phyloP scores from a whole-genome alignment of 495 filamentous ascomycete species.

The Thozetella sp. region DNA sequence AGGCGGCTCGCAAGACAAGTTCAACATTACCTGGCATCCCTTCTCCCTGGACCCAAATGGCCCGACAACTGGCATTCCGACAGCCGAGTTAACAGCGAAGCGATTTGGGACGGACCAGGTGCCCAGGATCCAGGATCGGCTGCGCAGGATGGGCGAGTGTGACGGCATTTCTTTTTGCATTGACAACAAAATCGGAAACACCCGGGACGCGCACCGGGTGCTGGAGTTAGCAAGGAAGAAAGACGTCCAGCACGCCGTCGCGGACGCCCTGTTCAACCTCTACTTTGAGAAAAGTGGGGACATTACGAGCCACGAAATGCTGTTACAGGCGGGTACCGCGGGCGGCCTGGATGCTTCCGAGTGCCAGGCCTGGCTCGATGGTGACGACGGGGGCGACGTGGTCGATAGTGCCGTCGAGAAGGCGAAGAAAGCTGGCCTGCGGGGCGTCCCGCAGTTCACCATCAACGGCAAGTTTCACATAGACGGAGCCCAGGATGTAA shows the following conservation, averaged over 20 bases:
- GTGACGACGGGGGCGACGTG: constrained; percentile 60
- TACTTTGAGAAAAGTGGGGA: constrained; percentile 79
- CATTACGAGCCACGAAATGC: constrained; percentile 62
- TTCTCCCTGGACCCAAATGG: constrained; percentile 72
- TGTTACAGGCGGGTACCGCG: constrained; percentile 56
- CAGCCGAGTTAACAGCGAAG: constrained; percentile 7
- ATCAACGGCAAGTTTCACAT: constrained; percentile 60
- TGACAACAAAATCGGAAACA: constrained; percentile 69
- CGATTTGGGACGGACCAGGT: constrained; percentile 47
- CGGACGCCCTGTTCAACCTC: constrained; percentile 64
- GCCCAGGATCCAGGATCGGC: constrained; percentile 51
- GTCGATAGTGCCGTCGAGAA: constrained; percentile 67
- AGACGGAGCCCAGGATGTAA: constrained; percentile 62
- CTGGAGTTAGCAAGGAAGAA: constrained; percentile 56
- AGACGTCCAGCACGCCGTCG: constrained; percentile 59
- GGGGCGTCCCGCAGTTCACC: constrained; percentile 71
- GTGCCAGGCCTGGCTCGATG: constrained; percentile 59
- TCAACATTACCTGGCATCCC: constrained; percentile 68
- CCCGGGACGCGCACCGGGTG: constrained; percentile 72
- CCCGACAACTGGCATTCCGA: constrained; percentile 25
- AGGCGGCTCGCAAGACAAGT: constrained; percentile 56
- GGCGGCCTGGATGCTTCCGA: constrained; percentile 61
- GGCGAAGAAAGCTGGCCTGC: constrained; percentile 56
- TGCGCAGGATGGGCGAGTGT: constrained; percentile 52
- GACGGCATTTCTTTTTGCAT: constrained; percentile 73